phyloP scores from a whole-genome alignment of 2,329 filamentous ascomycete species.

The Clarireedia hainanense region DNA sequence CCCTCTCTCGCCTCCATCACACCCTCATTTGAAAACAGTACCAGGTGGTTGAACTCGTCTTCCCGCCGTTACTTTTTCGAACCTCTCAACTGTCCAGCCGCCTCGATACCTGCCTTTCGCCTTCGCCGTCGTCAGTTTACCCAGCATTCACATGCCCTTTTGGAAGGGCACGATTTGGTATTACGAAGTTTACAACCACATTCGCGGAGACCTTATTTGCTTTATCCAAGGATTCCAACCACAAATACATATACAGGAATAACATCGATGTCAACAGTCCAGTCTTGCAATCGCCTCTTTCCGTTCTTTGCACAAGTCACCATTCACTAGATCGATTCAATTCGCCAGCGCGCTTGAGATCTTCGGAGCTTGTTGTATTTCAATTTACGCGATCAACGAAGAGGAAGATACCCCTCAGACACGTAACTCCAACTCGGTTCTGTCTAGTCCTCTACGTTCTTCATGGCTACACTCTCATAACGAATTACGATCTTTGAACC shows the following conservation, averaged over 20 bases:
- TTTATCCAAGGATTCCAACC: not conserved
- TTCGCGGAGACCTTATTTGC: not conserved
- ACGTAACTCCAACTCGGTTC: not conserved
- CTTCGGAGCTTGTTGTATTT: not conserved
- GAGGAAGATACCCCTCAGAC: not conserved
- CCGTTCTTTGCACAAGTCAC: no score
- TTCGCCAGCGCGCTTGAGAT: no score
- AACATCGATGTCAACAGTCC: not conserved
- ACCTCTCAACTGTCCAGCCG: not conserved
- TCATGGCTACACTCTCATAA: slow-evolving; percentile 27
- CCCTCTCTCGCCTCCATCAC: not conserved
- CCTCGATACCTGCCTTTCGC: not conserved
- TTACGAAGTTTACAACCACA: not conserved
- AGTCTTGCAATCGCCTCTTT: no score
- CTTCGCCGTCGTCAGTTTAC: not conserved
- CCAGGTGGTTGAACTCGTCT: not conserved
- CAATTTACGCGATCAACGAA: not conserved
- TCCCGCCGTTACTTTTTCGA: slow-evolving; percentile 1
- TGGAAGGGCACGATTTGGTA: not conserved
- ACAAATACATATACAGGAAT: slow-evolving; percentile 1
- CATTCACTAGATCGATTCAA: no score
- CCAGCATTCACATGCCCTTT: not conserved
- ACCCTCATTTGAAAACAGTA: not conserved
- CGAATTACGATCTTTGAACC: slow-evolving; percentile 13
- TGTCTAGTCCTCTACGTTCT: slow-evolving; percentile 10